A percentile compares a stretch with the other conserved stretches of the same genome.
Conservation (phyloP, 2,329 filamentous ascomycete genomes). For the Botrytis byssoidea region DNA sequence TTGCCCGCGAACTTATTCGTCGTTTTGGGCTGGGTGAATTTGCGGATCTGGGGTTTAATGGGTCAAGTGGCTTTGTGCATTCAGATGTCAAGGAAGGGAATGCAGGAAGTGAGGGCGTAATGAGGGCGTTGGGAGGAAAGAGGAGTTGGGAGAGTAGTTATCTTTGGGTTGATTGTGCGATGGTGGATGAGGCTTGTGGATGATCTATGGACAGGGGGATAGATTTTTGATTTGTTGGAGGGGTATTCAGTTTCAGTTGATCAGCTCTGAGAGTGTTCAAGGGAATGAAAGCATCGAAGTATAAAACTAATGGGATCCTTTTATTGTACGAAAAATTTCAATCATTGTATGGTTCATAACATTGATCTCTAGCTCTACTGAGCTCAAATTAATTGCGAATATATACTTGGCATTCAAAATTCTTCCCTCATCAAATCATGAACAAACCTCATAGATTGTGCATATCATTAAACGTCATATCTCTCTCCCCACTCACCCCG, state of each 20-base stretch:
- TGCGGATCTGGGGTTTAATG: slow-evolving; percentile 32
- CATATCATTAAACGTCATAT: background rate
- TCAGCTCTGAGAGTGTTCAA: background rate
- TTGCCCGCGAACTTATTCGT: slow-evolving; percentile 30
- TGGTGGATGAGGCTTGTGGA: background rate
- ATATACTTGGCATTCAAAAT: background rate
- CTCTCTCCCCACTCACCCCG: background rate
- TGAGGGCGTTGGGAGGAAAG: slow-evolving; percentile 33
- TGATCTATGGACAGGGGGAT: background rate
- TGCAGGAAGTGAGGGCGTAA: slow-evolving; percentile 36
- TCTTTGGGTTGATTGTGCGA: slow-evolving; percentile 32
- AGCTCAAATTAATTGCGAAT: background rate
- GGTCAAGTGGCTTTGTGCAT: slow-evolving; percentile 36
- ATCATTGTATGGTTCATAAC: background rate
- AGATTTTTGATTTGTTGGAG: background rate
- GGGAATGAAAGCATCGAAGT: background rate
- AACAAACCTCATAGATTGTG: background rate
- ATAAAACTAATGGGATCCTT: background rate
- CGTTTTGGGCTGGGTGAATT: slow-evolving; percentile 30
- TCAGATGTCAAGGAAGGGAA: slow-evolving; percentile 37
- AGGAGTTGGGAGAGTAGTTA: slow-evolving; percentile 29
- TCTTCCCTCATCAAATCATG: background rate
- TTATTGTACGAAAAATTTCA: background rate
- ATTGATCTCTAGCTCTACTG: background rate
- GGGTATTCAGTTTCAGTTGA: background rate